A percentile compares a stretch with the other conserved stretches of the same genome.
Conservation (phyloP, 768 basidiomycete species). For the Galerina marginata region DNA sequence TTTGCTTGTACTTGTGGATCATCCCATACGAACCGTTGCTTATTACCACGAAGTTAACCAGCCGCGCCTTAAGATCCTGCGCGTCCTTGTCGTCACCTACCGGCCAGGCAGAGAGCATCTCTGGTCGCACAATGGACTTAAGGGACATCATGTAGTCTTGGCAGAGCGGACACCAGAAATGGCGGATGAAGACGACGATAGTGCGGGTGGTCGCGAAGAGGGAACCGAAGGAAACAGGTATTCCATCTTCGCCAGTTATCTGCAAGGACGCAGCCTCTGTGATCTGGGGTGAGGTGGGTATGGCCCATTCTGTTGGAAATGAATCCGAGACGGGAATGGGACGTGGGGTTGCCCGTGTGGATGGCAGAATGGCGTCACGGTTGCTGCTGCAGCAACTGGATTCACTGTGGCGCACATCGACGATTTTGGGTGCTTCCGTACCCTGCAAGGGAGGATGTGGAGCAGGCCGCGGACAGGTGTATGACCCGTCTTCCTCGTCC, state of each 20-base stretch:
- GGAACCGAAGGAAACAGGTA: conserved; percentile 69
- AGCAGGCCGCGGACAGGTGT: conserved; percentile 28
- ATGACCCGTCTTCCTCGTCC: conserved; percentile 24
- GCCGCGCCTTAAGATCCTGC: conserved; percentile 27
- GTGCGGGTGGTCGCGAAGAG: conserved; percentile 61
- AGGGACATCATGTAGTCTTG: conserved; percentile 88
- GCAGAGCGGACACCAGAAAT: conserved; percentile 88
- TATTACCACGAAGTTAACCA: conserved; percentile 72
- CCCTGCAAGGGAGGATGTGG: conserved; percentile 24
- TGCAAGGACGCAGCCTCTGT: conserved; percentile 62
- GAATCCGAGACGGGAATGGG: conserved; percentile 7
- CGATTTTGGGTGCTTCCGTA: not conserved
- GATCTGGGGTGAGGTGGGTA: conserved; percentile 63
- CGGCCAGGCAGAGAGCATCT: conserved; percentile 36
- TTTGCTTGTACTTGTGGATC: conserved; percentile 79
- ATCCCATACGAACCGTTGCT: conserved; percentile 79
- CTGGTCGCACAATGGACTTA: conserved; percentile 47
- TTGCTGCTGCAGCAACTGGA: not conserved
- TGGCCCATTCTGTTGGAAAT: conserved; percentile 42
- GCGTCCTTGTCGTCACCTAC: conserved; percentile 10
- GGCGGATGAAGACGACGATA: conserved; percentile 84
- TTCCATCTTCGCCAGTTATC: conserved; percentile 72
- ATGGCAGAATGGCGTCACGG: not conserved
- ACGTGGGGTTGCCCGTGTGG: not conserved
- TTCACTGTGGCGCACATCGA: not conserved